Base-by-base conservation (phyloP, 169 alveolate species). In the Amoebophrya sp. region DNA sequence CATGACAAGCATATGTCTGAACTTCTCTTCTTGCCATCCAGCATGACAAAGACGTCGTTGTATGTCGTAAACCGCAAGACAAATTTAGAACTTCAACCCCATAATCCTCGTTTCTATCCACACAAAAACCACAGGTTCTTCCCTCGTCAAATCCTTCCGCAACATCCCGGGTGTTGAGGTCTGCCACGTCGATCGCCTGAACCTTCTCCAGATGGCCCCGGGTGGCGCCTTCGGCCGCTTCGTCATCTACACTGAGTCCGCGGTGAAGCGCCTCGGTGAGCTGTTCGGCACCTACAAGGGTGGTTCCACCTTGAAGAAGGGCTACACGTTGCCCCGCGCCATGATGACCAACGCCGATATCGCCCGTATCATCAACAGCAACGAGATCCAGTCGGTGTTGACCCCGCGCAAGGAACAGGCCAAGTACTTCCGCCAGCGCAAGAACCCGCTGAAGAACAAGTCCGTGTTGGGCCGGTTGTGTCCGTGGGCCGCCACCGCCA, bases 151-250 rank as follows among this genome's bases (percentile, higher is more conserved):
- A 39, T 99, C 99, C 77, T 98, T 98, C 95, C 97, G 99, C 95
- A 99, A 99, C 96, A 97, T 99, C 92, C 99, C 99, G 66, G 94
- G 95, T 0, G 99, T 99, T 89, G 99, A 98, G 77, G 96, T 97
- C 41, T 95, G 98, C 96, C 94, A 96, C 77, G 99, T 99, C 35
- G 98, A 97, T 94, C 97, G 99, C 93, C 95, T 99, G 77, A 99
- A 98, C 95, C 96, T 99, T 91, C 96, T 99, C 92, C 97, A 97
- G 96, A 96, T 99, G 92, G 99, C 99, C 90, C 99, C 99, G 38
- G 99, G 99, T 89, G 99, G 99, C 89, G 96, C 98, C 91, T 95
- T 99, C 91, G 99, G 99, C 91, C 97, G 99, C 94, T 96, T 99
- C 94, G 94, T 97, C 90, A 95, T 99, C 95, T 99, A 98, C 98